Evolutionary conservation across 495 filamentous ascomycete genomes (phyloP).

Genomic region (Durotheca rogersii): DNA sequence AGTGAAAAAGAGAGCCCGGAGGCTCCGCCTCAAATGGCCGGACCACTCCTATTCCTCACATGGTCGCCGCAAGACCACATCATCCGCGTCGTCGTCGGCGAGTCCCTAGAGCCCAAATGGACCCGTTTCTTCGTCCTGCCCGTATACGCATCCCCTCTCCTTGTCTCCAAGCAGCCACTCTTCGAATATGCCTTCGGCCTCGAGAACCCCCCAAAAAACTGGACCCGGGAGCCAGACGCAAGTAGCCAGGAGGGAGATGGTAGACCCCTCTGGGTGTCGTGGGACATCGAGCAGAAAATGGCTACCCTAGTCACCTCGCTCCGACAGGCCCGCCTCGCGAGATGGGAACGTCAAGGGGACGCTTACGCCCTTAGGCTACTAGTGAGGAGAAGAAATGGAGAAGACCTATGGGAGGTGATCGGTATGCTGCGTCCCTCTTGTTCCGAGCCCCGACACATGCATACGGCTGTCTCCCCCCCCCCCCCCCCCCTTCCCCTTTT

Average conservation of each 20-base stretch:
- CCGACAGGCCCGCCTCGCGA: neutral
- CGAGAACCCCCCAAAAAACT: too few relatives aligned
- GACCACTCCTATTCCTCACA: neutral
- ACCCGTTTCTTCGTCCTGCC: neutral
- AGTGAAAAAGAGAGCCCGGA: neutral
- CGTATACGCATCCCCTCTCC: neutral
- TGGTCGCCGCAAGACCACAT: neutral
- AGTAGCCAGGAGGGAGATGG: neutral
- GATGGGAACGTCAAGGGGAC: neutral
- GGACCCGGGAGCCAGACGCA: too few relatives aligned
- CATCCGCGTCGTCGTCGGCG: neutral
- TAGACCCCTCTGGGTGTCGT: neutral
- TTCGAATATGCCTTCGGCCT: neutral
- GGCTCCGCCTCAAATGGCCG: neutral
- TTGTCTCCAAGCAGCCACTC: neutral
- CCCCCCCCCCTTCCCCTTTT: neutral
- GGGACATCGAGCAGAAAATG: neutral
- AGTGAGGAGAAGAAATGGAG: too few relatives aligned
- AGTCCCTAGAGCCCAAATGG: neutral
- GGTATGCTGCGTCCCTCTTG: neutral
- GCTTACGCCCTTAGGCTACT: too few relatives aligned
- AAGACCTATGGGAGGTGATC: neutral
- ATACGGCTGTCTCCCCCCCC: too few relatives aligned
- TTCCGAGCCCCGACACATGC: too few relatives aligned
- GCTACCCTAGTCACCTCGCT: neutral